Conservation (phyloP, 495 filamentous ascomycete genomes). For the Hypoxylon fragiforme region DNA sequence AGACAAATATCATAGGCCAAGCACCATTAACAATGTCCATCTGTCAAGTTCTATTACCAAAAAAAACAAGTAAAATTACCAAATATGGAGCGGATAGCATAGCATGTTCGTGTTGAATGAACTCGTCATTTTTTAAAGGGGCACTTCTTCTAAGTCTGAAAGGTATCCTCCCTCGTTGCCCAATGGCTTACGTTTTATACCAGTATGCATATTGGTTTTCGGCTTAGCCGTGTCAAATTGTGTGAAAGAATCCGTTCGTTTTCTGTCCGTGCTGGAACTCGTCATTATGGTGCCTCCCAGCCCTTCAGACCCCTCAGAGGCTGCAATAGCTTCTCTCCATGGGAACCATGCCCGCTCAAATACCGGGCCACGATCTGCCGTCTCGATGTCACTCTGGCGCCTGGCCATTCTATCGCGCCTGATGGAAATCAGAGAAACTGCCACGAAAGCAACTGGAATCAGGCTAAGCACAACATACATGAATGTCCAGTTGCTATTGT, state of each 20-base stretch:
- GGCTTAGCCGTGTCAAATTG: no score
- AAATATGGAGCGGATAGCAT: no score
- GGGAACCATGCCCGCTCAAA: background rate
- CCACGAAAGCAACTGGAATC: constrained; percentile 15
- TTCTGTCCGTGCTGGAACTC: no score
- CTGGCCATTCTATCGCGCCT: constrained; percentile 37
- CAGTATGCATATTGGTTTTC: no score
- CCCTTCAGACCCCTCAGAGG: background rate
- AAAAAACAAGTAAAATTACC: no score
- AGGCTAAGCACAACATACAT: constrained; percentile 26
- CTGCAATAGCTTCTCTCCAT: constrained; percentile 2
- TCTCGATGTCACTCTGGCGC: constrained; percentile 14
- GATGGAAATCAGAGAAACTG: constrained; percentile 21
- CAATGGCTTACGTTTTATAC: background rate
- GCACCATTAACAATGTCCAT: no score
- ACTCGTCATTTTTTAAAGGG: constrained; percentile 2
- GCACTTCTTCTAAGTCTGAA: constrained; percentile 2
- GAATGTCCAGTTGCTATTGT: constrained; percentile 31
- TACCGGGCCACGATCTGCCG: background rate
- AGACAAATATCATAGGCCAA: no score
- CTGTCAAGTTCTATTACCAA: no score
- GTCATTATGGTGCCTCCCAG: no score
- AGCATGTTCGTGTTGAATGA: no score
- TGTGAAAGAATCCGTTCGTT: no score
- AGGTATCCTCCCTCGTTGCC: background rate